Evolutionary conservation across 139 green algal species (phyloP).

Genomic region (Haematococcus sp.): DNA sequence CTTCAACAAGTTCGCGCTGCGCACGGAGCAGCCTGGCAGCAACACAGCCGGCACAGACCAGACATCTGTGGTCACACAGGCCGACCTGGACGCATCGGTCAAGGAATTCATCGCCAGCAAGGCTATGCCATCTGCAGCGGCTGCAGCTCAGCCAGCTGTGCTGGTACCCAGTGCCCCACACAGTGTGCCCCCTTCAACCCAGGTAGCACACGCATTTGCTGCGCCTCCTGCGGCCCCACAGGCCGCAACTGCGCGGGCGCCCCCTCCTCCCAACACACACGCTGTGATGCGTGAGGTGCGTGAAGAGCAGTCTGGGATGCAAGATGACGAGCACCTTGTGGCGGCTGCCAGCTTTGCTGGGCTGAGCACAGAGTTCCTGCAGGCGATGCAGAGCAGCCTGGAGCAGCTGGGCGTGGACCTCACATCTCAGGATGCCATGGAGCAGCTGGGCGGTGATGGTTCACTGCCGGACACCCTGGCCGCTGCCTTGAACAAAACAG

Average conservation of each 20-base stretch:
- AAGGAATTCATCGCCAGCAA: slow-evolving; percentile 17
- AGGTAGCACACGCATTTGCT: too few species aligned
- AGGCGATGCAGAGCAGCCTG: slow-evolving; percentile 29
- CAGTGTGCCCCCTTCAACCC: too few species aligned
- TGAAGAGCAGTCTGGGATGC: background rate
- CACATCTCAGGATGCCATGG: slow-evolving; percentile 12
- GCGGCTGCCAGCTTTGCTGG: slow-evolving; percentile 16
- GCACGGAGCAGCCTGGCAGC: background rate
- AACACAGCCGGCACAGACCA: background rate
- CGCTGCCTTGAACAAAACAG: background rate
- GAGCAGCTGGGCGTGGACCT: slow-evolving; percentile 30
- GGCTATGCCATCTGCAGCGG: too few species aligned
- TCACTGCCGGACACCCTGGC: slow-evolving; percentile 8
- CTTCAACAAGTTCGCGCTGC: slow-evolving; percentile 20
- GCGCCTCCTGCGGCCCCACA: too few species aligned
- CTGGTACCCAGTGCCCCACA: too few species aligned
- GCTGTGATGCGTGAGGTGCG: too few species aligned
- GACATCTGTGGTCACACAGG: background rate
- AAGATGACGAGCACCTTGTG: background rate
- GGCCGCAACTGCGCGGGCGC: too few species aligned
- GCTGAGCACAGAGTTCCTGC: slow-evolving; percentile 25
- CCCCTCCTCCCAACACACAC: too few species aligned
- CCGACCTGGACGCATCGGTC: slow-evolving; percentile 12
- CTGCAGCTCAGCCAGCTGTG: too few species aligned
- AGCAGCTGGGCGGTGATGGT: slow-evolving; percentile 15